Evolutionary conservation across 129 eudicot species (phyloP).

Genomic region (Centrapalus pauciflorus): DNA sequence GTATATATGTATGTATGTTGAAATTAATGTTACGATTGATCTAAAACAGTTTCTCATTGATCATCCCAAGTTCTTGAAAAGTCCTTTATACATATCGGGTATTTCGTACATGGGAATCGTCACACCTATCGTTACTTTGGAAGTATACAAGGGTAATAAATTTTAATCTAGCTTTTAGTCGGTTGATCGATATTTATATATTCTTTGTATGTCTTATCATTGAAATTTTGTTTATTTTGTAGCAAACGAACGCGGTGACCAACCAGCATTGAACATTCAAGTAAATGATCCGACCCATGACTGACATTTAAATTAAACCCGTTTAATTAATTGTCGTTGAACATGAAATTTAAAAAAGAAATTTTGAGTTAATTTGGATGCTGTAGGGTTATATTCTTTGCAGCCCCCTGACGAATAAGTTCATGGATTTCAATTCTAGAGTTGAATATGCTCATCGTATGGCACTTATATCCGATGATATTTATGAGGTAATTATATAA

Average conservation of each 20-base stretch:
- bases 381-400: slow-evolving; percentile 35
- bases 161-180: too few relatives aligned
- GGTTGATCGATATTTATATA: not conserved
- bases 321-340: not conserved
- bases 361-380: slow-evolving; percentile 1
- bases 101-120: slow-evolving; percentile 32
- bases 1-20: too few relatives aligned
- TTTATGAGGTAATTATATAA: slow-evolving; percentile 14
- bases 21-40: not conserved
- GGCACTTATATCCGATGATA: slow-evolving; percentile 38
- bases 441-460: slow-evolving; percentile 27
- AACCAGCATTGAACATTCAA: slow-evolving; percentile 29
- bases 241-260: slow-evolving; percentile 32
- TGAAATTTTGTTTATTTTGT: not conserved
- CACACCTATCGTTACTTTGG: slow-evolving; percentile 26
- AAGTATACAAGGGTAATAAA: slow-evolving; percentile 26
- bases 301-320: too few relatives aligned
- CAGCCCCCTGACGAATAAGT: slow-evolving; percentile 28
- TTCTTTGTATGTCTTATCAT: not conserved
- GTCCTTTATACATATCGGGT: slow-evolving; percentile 25
- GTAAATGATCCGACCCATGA: not conserved
- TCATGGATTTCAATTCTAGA: slow-evolving; percentile 32
- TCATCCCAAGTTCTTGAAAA: slow-evolving; percentile 31
- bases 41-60: slow-evolving; percentile 24
- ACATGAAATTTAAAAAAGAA: too few relatives aligned